These are phyloP conservation scores for Barbatosphaeria neglecta DNA, from an alignment of 495 filamentous ascomycete genomes.

Conservation along the genomic window DNA sequence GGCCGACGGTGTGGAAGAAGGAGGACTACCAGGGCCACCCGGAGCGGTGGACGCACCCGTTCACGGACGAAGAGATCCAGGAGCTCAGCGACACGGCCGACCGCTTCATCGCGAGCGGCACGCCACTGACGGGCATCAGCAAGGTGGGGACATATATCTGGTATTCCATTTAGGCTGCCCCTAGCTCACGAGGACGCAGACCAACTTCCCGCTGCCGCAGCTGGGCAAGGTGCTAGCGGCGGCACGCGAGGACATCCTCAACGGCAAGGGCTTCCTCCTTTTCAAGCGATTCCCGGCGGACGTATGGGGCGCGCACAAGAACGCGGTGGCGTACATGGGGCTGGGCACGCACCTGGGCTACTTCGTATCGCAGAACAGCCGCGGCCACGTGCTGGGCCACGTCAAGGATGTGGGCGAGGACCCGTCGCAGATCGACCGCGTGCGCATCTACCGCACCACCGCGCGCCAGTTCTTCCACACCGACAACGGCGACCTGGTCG, in stretches of 20 bases:
- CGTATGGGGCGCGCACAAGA: slow-evolving; percentile 69
- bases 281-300: slow-evolving; percentile 72
- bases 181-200: slow-evolving; percentile 9
- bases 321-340: slow-evolving; percentile 80
- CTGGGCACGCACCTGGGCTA: slow-evolving; percentile 79
- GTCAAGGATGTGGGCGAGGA: slow-evolving; percentile 87
- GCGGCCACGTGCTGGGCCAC: slow-evolving; percentile 82
- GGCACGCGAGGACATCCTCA: slow-evolving; percentile 58
- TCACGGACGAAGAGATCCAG: slow-evolving; percentile 51
- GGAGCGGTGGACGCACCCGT: slow-evolving; percentile 65
- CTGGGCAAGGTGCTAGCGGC: slow-evolving; percentile 42
- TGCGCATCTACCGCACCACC: slow-evolving; percentile 82
- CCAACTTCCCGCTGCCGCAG: slow-evolving; percentile 54
- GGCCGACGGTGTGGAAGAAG: slow-evolving; percentile 67
- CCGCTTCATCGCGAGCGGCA: slow-evolving; percentile 47
- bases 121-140: slow-evolving; percentile 62
- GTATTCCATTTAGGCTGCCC: no score
- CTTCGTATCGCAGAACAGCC: slow-evolving; percentile 73
- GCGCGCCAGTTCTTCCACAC: slow-evolving; percentile 72
- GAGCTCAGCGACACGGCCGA: slow-evolving; percentile 61
- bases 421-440: slow-evolving; percentile 63
- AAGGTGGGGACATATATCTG: slow-evolving; percentile 28
- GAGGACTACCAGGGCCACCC: slow-evolving; percentile 62
- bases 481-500: slow-evolving; percentile 75
- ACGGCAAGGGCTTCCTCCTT: slow-evolving; percentile 83